These are phyloP conservation scores for Spergularia marina DNA, from an alignment of 148 eudicot species.

Conservation along the genomic window DNA sequence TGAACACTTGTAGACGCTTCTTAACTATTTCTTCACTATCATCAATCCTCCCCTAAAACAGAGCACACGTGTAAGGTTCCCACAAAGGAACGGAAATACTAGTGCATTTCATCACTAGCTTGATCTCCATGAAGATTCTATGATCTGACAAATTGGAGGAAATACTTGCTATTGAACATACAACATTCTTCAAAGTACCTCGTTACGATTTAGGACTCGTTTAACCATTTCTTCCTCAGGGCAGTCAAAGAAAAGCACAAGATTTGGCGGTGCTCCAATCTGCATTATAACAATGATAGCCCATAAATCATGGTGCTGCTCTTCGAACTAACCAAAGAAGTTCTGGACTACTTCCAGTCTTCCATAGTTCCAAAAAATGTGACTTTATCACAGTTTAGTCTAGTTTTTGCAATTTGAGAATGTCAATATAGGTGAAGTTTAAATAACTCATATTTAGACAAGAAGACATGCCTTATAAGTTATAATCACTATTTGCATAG, in stretches of 20 bases:
- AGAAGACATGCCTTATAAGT: too few species aligned
- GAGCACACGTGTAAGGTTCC: constrained; percentile 20
- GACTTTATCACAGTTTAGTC: not conserved
- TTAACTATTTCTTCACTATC: constrained; percentile 76
- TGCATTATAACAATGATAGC: constrained; percentile 29
- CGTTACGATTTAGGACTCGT: constrained; percentile 77
- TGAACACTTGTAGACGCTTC: constrained; percentile 74
- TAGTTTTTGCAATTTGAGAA: too few species aligned
- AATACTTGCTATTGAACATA: not conserved
- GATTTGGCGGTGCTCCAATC: constrained; percentile 76
- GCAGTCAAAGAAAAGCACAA: constrained; percentile 95
- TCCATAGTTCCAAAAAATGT: not conserved
- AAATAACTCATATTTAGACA: not conserved
- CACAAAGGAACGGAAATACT: not conserved
- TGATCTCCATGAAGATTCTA: constrained; percentile 4
- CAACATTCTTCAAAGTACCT: constrained; percentile 40
- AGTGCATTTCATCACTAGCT: not conserved
- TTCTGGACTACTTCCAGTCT: not conserved
- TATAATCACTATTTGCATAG: not conserved
- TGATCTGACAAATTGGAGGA: not conserved
- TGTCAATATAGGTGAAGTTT: too few species aligned
- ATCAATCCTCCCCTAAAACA: constrained; percentile 74
- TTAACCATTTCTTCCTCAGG: constrained; percentile 87
- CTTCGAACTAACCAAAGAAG: not conserved
- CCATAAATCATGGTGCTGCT: not conserved